Evolutionary conservation across 371 early-diverging fungal genomes (phyloP).

Genomic region (Phascolomyces articulosus): DNA sequence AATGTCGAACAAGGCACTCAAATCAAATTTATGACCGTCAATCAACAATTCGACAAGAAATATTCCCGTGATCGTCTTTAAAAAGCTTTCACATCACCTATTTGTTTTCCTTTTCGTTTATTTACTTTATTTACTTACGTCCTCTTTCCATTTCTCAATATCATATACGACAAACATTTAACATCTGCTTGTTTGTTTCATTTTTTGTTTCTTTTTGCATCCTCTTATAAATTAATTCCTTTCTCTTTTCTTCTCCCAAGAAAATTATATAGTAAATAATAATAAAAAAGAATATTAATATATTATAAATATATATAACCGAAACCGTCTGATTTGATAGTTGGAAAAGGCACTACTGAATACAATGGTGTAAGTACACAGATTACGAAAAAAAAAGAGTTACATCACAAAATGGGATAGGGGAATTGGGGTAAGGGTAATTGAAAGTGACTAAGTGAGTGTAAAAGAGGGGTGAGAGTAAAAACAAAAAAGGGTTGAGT

Average conservation of each 20-base stretch:
- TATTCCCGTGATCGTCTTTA: slow-evolving; percentile 34
- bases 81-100: slow-evolving; percentile 3
- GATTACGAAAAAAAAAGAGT: slow-evolving; percentile 6
- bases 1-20: slow-evolving; percentile 54
- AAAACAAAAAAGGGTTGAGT: neutral
- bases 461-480: neutral
- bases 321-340: neutral
- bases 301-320: neutral
- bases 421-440: neutral
- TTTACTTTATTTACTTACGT: neutral
- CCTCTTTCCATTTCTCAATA: neutral
- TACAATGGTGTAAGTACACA: slow-evolving; percentile 14
- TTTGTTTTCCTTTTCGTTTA: neutral
- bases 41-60: slow-evolving; percentile 53
- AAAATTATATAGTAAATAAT: no score
- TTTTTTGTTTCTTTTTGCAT: neutral
- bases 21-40: slow-evolving; percentile 54
- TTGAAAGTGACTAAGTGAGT: neutral
- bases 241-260: no score
- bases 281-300: slow-evolving; percentile 8
- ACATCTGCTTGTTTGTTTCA: neutral
- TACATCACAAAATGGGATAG: slow-evolving; percentile 11
- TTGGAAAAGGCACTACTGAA: slow-evolving; percentile 11
- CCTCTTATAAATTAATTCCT: neutral
- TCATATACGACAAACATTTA: no score